Conservation (phyloP, 805 yeast genomes). For the Ascoidea asiatica region DNA sequence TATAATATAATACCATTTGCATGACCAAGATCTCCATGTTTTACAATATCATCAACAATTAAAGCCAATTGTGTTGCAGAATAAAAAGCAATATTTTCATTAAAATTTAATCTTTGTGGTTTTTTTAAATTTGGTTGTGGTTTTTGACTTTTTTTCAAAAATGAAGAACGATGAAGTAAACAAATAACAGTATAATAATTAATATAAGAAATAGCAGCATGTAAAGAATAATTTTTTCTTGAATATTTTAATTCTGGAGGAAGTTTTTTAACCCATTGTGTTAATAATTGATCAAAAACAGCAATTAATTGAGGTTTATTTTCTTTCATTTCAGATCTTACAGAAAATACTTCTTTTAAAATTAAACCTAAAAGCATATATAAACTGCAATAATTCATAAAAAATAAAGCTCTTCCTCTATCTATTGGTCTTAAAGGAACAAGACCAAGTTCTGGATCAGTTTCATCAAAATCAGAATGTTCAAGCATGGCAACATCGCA, state of each 20-base stretch:
- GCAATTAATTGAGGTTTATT: conserved; percentile 35
- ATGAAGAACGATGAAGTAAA: conserved; percentile 46
- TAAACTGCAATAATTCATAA: conserved; percentile 20
- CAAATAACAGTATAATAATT: conserved; percentile 66
- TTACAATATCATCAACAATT: conserved; percentile 41
- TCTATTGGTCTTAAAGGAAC: conserved; percentile 48
- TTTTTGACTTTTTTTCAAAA: conserved; percentile 32
- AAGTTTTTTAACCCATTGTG: conserved; percentile 57
- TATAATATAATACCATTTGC: conserved; percentile 50
- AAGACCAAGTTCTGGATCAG: conserved; percentile 34
- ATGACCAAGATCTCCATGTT: conserved; percentile 32
- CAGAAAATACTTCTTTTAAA: conserved; percentile 55
- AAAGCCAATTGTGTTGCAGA: conserved; percentile 66
- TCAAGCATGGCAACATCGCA: conserved; percentile 66
- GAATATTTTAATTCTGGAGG: conserved; percentile 52
- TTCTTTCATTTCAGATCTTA: conserved; percentile 43
- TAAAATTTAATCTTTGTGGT: conserved; percentile 13
- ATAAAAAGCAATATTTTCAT: conserved; percentile 57
- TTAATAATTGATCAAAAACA: conserved; percentile 65
- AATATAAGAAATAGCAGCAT: conserved; percentile 45
- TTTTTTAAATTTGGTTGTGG: conserved; percentile 14
- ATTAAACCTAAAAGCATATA: conserved; percentile 16
- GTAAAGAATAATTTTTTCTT: conserved; percentile 38
- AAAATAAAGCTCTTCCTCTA: conserved; percentile 58
- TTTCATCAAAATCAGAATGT: conserved; percentile 49